These are phyloP conservation scores for Didymella lethalis DNA, from an alignment of 2,329 filamentous ascomycete species.

Conservation along the genomic window DNA sequence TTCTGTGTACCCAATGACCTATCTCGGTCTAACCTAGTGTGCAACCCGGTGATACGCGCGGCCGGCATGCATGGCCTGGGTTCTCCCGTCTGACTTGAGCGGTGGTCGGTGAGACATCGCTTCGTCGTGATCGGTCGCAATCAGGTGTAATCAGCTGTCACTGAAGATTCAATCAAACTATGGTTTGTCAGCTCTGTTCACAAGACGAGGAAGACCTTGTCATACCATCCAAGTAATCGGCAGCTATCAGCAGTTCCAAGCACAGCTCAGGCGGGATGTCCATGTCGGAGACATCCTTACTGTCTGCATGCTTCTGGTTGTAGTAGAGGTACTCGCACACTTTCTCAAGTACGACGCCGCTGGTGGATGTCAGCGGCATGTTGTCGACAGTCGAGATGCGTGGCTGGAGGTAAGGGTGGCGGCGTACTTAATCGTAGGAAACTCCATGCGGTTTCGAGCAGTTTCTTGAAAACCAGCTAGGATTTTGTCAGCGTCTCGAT, in stretches of 20 bases:
- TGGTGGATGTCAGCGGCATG: conserved; percentile 46
- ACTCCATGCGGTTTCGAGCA: conserved; percentile 68
- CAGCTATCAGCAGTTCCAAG: conserved; percentile 77
- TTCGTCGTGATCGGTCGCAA: too few species aligned
- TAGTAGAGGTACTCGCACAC: conserved; percentile 86
- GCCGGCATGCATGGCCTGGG: too few species aligned
- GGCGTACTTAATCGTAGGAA: conserved; percentile 76
- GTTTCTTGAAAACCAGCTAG: conserved; percentile 72
- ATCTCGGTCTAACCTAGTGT: too few species aligned
- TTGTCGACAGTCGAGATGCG: not conserved
- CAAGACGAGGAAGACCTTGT: too few species aligned
- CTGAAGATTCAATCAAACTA: too few species aligned
- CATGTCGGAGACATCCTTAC: conserved; percentile 79
- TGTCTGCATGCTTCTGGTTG: conserved; percentile 75
- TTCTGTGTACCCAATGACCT: too few species aligned
- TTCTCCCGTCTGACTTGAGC: too few species aligned
- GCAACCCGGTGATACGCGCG: too few species aligned
- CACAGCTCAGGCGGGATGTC: conserved; percentile 81
- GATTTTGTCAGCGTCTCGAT: not conserved
- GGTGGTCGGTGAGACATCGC: too few species aligned
- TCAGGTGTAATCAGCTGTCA: too few species aligned
- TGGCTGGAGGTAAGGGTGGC: not conserved
- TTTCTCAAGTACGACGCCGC: conserved; percentile 77
- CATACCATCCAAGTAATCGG: conserved; percentile 71
- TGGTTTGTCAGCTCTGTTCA: too few species aligned